Evolutionary conservation across 257 asterid species (phyloP), one percentile per base, ranked within the genome.

Genomic region (Solanum chmielewskii): DNA sequence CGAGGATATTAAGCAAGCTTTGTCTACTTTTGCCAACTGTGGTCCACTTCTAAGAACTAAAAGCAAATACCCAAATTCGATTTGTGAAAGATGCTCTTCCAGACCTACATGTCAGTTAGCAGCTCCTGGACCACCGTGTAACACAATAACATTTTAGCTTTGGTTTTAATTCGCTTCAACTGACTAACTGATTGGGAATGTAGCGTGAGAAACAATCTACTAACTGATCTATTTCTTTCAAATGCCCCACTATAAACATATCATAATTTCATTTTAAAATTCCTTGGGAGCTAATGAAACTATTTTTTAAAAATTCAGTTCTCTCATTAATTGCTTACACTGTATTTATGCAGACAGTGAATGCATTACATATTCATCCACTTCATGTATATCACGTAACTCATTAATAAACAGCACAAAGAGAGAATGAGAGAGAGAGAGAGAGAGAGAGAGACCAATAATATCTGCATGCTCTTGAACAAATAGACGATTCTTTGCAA

Each of bases 401-500:
- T 66, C 45, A 69, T 33, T 41, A 20, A 66, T 70, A 78, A 88
- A n/a, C 42, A 21, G 42, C 41, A 59, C 11, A 83, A 41, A 62
- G 11, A 29, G 86, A 45, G 88, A 90, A 76, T 45, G 89, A 87
- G 16, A 66, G 89, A 82, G 88, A 77, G 89, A 70, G 27, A 25
- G 27, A 25, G 27, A 25, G 27, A 25, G 89, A 88, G 74, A 73
- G 89, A 89, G 85, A 95, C 99, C 99, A 87, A 89, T 94, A 84
- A 97, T 94, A 93, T 97, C 96, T 4, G 98, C 98, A 86, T 96
- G 97, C 93, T 97, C 98, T 91, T 97, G 99, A 87, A 97, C 90
- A 90, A 92, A 95, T 91, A 97, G 71, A 20, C 89, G 88, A 88
- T 97, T 97, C 90, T 97, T 97, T 37, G 96, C 88, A 87, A 97